A percentile compares a stretch with the other conserved stretches of the same genome.
These are phyloP conservation scores for Nicotiana rustica DNA, from an alignment of 305 asterid genomes.

Conservation along the genomic window DNA sequence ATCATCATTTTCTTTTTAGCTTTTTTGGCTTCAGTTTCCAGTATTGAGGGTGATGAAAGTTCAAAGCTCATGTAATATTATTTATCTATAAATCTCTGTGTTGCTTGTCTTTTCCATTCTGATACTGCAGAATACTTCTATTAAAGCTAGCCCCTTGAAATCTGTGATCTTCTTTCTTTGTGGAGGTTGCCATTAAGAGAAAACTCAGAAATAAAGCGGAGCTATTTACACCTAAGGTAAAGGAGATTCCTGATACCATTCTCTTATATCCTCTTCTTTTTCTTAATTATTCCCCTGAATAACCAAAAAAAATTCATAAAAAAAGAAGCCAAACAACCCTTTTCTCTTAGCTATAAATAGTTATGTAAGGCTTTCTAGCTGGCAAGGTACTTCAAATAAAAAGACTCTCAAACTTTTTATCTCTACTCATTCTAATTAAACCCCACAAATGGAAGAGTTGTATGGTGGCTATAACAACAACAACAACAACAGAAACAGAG, in stretches of 20 bases:
- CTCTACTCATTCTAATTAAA: neutral
- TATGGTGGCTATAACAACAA: constrained; percentile 23
- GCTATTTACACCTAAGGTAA: constrained; percentile 39
- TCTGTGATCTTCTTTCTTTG: constrained; percentile 46
- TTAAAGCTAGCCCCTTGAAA: constrained; percentile 50
- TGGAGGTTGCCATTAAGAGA: constrained; percentile 42
- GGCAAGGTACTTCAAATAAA: neutral
- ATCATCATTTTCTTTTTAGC: constrained; percentile 27
- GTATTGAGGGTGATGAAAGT: constrained; percentile 43
- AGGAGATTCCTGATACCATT: constrained; percentile 51
- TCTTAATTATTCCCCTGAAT: constrained; percentile 7
- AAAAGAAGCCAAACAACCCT: constrained; percentile 15
- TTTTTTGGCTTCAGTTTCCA: constrained; percentile 29
- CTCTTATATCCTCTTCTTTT: constrained; percentile 39
- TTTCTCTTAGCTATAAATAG: neutral
- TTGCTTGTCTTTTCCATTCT: constrained; percentile 47
- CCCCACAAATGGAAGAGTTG: neutral
- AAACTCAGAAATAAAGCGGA: neutral
- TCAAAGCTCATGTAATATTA: constrained; percentile 38
- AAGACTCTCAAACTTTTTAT: neutral
- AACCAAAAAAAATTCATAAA: constrained; percentile 27
- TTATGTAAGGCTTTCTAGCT: neutral
- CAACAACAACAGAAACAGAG: neutral
- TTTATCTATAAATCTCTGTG: constrained; percentile 32
- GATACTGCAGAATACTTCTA: constrained; percentile 44